Evolutionary conservation across 2,329 filamentous ascomycete genomes (phyloP), one percentile per base, ranked within the genome.

Genomic region (Fusarium nodosum): DNA sequence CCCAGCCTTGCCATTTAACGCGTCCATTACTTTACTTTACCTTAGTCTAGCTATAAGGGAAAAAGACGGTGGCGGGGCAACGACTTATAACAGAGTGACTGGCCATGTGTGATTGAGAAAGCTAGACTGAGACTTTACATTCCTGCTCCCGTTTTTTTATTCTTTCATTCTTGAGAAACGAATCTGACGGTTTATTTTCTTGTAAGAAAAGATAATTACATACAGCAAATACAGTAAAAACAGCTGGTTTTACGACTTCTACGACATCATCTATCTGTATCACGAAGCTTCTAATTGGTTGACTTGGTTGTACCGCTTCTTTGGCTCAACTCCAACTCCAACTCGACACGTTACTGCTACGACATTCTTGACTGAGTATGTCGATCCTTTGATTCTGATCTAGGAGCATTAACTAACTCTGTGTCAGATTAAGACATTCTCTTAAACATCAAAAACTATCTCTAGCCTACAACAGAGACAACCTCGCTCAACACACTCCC

Each of bases 51-150:
- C 33, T 39, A 15, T 28, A 39, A 39, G 33, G 74, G 33, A 71
- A 71, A 76, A 78, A 79, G 75, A 60, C 65, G 79, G 81, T 85
- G 83, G 82, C 83, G 79, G 82, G 83, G 82, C 82, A 84, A 83
- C 83, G 75, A 74, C 65, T 81, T 82, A 82, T 81, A 81, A 77
- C 65, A 66, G 58, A 54, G 61, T 44, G 51, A 65, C 30, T 9
- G 52, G 51, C 56, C 60, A 59, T 57, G 54, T 46, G 41, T 26
- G 31, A 22, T 39, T 39, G 24, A 39, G 34, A 51, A 34, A 30
- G 9, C 3, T 28, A 46, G 34, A 56, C 41, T 52, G 38, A 68
- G 31, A 38, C 46, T 59, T n/a, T 18, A 41, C 66, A 63, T 71
- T 72, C 68, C 56, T 59, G 36, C 56, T 58, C 46, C 50, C 41